phyloP scores from a whole-genome alignment of 1,284 basidiomycete species.

The Kwoniella shivajii region DNA sequence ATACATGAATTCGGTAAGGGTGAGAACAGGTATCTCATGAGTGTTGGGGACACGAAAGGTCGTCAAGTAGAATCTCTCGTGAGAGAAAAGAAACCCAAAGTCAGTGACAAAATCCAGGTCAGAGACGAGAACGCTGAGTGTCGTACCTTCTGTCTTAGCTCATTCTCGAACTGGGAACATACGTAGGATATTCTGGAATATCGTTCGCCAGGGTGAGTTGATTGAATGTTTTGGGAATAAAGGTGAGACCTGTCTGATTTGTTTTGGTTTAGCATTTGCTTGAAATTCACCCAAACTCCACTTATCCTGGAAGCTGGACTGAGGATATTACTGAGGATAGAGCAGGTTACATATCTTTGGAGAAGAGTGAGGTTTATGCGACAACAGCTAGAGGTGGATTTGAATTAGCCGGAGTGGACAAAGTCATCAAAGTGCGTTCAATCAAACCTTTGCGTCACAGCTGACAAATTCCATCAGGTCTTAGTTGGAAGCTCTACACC shows the following conservation, averaged over 20 bases:
- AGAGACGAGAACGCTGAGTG: too few species aligned
- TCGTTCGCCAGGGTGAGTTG: constrained; percentile 40
- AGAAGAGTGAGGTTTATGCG: constrained; percentile 43
- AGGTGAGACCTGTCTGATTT: background rate
- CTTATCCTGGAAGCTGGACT: constrained; percentile 38
- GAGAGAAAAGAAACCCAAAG: constrained; percentile 40
- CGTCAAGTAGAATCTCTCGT: constrained; percentile 39
- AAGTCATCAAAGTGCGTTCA: constrained; percentile 38
- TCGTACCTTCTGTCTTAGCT: constrained; percentile 20
- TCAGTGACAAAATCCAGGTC: too few species aligned
- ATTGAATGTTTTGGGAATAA: background rate
- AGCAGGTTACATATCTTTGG: constrained; percentile 46
- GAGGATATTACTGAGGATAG: constrained; percentile 23
- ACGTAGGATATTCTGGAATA: constrained; percentile 48
- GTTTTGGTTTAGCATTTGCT: constrained; percentile 30
- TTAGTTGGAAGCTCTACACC: constrained; percentile 38
- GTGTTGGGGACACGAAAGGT: constrained; percentile 46
- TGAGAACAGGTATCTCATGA: constrained; percentile 48
- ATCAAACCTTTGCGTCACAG: too few species aligned
- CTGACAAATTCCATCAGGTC: constrained; percentile 22
- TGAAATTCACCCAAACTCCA: constrained; percentile 28
- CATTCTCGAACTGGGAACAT: constrained; percentile 43
- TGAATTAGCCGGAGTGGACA: constrained; percentile 38
- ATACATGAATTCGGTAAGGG: constrained; percentile 47
- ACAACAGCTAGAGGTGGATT: constrained; percentile 37